Base-by-base conservation (phyloP, 169 alveolate genomes). In the Plasmodium knowlesi region DNA sequence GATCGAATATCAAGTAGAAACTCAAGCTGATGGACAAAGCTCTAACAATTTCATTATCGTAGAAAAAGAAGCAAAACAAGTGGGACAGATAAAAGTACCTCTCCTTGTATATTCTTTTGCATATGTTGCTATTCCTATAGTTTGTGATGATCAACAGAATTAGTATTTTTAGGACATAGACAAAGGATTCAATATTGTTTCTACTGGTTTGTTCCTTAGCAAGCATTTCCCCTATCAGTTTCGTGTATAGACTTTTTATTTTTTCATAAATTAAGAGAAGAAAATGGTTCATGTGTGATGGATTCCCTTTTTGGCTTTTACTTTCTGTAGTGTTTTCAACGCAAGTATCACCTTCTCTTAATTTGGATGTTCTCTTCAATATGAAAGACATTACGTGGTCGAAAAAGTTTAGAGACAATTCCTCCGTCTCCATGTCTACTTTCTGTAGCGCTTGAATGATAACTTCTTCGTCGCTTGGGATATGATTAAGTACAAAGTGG, bases 81-180 rank as follows among this genome's bases (percentile, higher is more conserved):
- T 86, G 93, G 4, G 93, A 86, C 32, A 86, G 67, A 43, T 74
- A 86, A 76, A 86, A 86, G 57, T 86, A 86, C 22, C 80, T 74
- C 32, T 86, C 73, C 6, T 73, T 53, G 46, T 86, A 86, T 74
- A 86, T 86, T 57, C 67, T 86, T 86, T 86, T 86, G 43, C 93
- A 86, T 86, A 86, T 70, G 19, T 43, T 74, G 86, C 93, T 86
- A 76, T 25, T 86, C 32, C 93, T 86, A 73, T 43, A 19, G 43
- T 86, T 86, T 2, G 93, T 86, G 39, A 86, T 76, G 53, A 86
- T 83, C 14, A 86, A 84, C n/a, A 86, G 12, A 53, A 86, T 86
- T 14, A 86, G 54, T 74, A 86, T 86, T 86, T 86, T 86, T 86
- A 86, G 80, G 50, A 86, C 86, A 22, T 86, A 86, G 39, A 43